Evolutionary conservation across 306 rosid genomes (phyloP), one percentile per base, ranked within the genome.

Genomic region (Mimosa pudica): DNA sequence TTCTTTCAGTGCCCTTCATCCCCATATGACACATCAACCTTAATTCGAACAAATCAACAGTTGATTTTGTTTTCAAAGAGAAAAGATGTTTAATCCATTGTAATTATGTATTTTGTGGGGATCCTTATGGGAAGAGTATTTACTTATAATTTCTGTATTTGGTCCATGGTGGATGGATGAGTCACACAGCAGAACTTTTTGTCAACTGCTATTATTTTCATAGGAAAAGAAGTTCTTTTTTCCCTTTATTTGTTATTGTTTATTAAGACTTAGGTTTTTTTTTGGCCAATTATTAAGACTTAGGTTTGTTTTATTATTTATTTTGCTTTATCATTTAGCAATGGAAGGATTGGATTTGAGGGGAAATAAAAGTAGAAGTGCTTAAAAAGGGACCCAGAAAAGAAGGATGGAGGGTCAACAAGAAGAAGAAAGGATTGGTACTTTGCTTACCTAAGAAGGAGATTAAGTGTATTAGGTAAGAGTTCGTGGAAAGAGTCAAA

Each of bases 401-500:
- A 44, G 79, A 55, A 63, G 64, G 79, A 65, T 24, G 79, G 62
- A 20, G 51, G 80, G 89, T 84, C 88, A 89, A 79, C 72, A 8
- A 71, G 0, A 32, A 47, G 60, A 71, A 71, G 41, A 85, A 82
- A 82, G 84, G 64, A 57, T 24, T 45, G 85, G 82, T 83, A 77
- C 94, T 88, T 90, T 92, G 78, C 97, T 90, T 92, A 90, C 76
- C 75, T 70, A 54, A 65, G 90, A 90, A 90, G 97, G 80, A 82
- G 86, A 82, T 80, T 80, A 44, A 48, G 73, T 58, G 24, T 9
- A 24, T 66, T 64, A 57, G 80, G 74, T 73, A 45, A 77, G 48
- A 72, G 30, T 44, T 74, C 14, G 57, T 84, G 57, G 47, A 76
- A 66, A 49, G 71, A 77, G 68, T 60, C 77, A 20, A 67, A 67